Evolutionary conservation across 495 filamentous ascomycete genomes (phyloP).

Genomic region (Podospora australis): DNA sequence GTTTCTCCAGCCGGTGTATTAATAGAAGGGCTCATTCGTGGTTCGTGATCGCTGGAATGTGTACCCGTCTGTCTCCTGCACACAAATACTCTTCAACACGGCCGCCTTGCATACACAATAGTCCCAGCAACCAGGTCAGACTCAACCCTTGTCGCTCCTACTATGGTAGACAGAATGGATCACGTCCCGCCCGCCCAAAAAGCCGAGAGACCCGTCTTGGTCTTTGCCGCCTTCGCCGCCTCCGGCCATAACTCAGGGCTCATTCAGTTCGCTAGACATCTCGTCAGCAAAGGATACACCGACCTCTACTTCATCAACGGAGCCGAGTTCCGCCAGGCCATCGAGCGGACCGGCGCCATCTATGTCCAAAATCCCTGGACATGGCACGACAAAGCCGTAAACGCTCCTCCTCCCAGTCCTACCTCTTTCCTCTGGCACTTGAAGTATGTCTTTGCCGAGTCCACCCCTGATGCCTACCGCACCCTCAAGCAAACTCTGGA

Average conservation of each 20-base stretch:
- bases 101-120: no score
- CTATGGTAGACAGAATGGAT: not conserved
- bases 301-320: constrained; percentile 23
- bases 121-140: no score
- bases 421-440: not conserved
- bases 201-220: constrained; percentile 21
- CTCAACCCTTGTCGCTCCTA: not conserved
- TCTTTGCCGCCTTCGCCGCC: constrained; percentile 4
- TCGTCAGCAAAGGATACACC: constrained; percentile 24
- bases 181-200: no score
- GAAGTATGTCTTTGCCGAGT: constrained; percentile 12
- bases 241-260: constrained; percentile 11
- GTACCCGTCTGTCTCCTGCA: no score
- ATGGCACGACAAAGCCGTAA: not conserved
- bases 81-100: no score
- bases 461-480: constrained; percentile 15
- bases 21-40: no score
- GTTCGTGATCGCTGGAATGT: no score
- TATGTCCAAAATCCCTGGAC: constrained; percentile 10
- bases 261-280: constrained; percentile 13
- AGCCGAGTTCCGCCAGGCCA: constrained; percentile 21
- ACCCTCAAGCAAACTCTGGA: constrained; percentile 21
- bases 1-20: no score
- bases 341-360: constrained; percentile 6
- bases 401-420: not conserved